Evolutionary conservation across 805 yeast species (phyloP).

Genomic region (Candida palmyrensis): DNA sequence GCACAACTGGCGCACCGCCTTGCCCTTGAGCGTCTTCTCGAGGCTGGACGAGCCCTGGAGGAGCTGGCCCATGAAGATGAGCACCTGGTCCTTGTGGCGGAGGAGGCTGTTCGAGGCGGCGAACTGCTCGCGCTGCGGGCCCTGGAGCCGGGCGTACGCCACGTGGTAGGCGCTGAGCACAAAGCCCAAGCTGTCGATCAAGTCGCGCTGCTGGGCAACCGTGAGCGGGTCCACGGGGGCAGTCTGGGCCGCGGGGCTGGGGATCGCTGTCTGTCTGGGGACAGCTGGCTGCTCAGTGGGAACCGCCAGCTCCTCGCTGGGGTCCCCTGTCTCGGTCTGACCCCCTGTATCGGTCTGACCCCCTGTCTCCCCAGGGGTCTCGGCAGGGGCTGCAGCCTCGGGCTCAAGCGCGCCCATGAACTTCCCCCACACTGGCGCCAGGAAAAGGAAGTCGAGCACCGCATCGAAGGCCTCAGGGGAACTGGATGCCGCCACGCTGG

Average conservation of each 20-base stretch:
- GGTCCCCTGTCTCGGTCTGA: no score
- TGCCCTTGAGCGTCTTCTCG: slow-evolving; percentile 65
- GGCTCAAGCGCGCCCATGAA: slow-evolving; percentile 15
- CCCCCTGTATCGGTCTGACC: no score
- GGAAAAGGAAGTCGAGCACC: slow-evolving; percentile 32
- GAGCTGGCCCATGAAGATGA: slow-evolving; percentile 64
- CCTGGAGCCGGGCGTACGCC: slow-evolving; percentile 5
- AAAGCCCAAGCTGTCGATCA: slow-evolving; percentile 56
- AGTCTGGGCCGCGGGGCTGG: slow-evolving; percentile 4
- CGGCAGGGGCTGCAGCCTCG: no score
- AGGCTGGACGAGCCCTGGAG: slow-evolving; percentile 60
- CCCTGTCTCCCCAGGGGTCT: no score
- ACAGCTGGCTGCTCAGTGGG: neutral
- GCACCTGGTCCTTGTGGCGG: slow-evolving; percentile 57
- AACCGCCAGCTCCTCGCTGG: slow-evolving; percentile 7
- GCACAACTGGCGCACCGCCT: slow-evolving; percentile 61
- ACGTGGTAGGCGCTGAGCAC: slow-evolving; percentile 42
- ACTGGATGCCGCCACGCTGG: slow-evolving; percentile 51
- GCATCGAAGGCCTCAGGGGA: slow-evolving; percentile 42
- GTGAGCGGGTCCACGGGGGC: slow-evolving; percentile 31
- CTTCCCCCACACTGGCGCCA: slow-evolving; percentile 40
- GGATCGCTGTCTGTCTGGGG: slow-evolving; percentile 11
- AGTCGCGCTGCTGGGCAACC: slow-evolving; percentile 52
- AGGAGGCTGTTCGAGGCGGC: slow-evolving; percentile 31
- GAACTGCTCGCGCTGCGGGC: slow-evolving; percentile 6